These are phyloP conservation scores for Nannochloropsis salina DNA, from an alignment of 108 stramenopile genomes.

Conservation along the genomic window DNA sequence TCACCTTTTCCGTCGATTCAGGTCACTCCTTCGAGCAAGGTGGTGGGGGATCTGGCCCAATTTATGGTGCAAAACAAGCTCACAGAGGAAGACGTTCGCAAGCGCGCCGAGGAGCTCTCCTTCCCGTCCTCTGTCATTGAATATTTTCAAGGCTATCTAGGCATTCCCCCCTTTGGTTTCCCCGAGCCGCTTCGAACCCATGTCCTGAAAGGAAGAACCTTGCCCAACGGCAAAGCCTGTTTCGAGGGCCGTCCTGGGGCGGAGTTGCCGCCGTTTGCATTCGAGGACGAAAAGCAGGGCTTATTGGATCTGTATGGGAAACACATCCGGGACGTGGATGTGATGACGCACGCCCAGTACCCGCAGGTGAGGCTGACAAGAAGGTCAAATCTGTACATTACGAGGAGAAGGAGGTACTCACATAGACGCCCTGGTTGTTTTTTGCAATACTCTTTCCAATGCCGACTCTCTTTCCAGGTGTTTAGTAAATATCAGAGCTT, in stretches of 20 bases:
- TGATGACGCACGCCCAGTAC: slow-evolving; percentile 84
- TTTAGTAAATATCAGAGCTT: slow-evolving; percentile 79
- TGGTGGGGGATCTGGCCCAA: slow-evolving; percentile 91
- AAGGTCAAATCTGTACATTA: too few relatives aligned
- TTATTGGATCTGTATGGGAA: slow-evolving; percentile 60
- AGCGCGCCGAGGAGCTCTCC: slow-evolving; percentile 72
- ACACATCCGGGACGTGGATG: slow-evolving; percentile 75
- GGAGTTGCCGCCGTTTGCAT: slow-evolving; percentile 71
- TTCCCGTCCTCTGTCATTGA: slow-evolving; percentile 88
- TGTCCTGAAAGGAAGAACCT: slow-evolving; percentile 70
- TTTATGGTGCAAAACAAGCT: slow-evolving; percentile 88
- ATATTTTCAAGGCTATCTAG: slow-evolving; percentile 82
- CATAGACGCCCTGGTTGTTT: too few relatives aligned
- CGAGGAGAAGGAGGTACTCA: too few relatives aligned
- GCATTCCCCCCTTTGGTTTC: slow-evolving; percentile 88
- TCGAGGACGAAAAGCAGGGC: slow-evolving; percentile 58
- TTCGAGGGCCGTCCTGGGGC: slow-evolving; percentile 92
- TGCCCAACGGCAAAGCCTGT: slow-evolving; percentile 70
- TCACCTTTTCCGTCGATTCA: neutral
- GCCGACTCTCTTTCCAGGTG: slow-evolving; percentile 63
- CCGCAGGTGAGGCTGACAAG: slow-evolving; percentile 46
- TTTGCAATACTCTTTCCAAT: slow-evolving; percentile 8
- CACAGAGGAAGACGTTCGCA: slow-evolving; percentile 75
- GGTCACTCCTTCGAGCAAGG: slow-evolving; percentile 85
- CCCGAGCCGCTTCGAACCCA: slow-evolving; percentile 80